Evolutionary conservation across 768 basidiomycete species (phyloP).

Genomic region (Leccinum disarticulatum): DNA sequence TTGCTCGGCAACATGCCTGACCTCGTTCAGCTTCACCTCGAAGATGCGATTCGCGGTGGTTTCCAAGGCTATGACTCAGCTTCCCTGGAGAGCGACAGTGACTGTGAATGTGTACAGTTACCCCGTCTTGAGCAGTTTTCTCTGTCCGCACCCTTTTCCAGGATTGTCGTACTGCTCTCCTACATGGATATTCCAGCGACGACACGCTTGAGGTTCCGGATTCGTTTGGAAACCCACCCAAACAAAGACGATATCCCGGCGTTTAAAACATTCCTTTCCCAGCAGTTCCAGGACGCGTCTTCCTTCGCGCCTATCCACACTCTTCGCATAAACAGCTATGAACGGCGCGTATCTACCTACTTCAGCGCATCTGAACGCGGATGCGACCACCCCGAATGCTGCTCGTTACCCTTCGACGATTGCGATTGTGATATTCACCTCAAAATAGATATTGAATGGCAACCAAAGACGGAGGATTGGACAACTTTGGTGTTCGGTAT

Average conservation of each 20-base stretch:
- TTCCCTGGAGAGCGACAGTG: neutral
- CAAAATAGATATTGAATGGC: neutral
- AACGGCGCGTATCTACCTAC: neutral
- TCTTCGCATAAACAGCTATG: neutral
- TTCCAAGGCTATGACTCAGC: neutral
- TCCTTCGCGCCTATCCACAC: neutral
- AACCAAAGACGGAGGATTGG: neutral
- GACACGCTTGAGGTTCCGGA: neutral
- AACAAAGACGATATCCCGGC: neutral
- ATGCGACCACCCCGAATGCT: neutral
- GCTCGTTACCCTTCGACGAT: neutral
- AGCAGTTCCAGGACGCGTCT: neutral
- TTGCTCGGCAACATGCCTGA: slow-evolving; percentile 1
- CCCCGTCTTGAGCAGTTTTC: neutral
- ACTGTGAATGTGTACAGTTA: neutral
- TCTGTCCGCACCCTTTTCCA: neutral
- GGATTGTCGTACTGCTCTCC: neutral
- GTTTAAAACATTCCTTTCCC: neutral
- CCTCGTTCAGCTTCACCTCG: neutral
- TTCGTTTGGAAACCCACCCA: neutral
- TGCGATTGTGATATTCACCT: slow-evolving; percentile 1
- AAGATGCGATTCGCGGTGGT: neutral
- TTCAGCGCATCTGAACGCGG: neutral
- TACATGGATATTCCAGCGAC: neutral
- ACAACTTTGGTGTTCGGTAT: neutral